Base-by-base conservation (phyloP, 148 eudicot species). In the Euryodendron excelsum region DNA sequence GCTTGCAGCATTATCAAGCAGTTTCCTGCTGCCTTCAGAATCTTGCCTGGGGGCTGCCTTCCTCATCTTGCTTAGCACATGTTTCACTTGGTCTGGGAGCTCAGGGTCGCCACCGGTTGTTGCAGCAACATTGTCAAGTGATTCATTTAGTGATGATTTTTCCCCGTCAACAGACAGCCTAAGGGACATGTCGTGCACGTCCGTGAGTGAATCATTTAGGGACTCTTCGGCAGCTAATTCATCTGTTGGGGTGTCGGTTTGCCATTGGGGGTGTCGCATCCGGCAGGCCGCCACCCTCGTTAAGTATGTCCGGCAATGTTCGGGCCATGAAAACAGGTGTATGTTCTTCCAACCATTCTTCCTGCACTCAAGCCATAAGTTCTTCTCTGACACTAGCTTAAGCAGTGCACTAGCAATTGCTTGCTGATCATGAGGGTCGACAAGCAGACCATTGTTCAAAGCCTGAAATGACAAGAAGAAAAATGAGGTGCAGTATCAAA, bases 281-380 rank as follows among this genome's bases (percentile, higher is more conserved):
- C 93, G 70, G 56, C 96, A 89, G 56, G 96, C 87, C 28, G 96
- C 93, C 23, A 91, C 87, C 72, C 91, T 79, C 0, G 96, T 89
- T 72, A 91, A 81, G 78, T 91, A 91, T 1, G 87, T 89, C 31
- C 91, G 89, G 75, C 96, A 91, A 47, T 91, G 96, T 80, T 91
- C 96, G 0, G 96, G 96, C 96, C 96, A 91, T 52, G 95, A 91
- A 80, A 85, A 91, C 2, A 89, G 85, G 79, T 91, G 93, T 60
- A 91, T 91, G 73, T 91, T 91, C 81, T 87, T 90, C 91, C 89
- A 85, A 3, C 96, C 96, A 45, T 88, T 91, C 65, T 69, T 84
- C 69, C 86, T 80, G 81, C 96, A 91, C 14, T 91, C 96, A 1
- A 76, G 75, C 96, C 96, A 91, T 71, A 89, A 76, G 73, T 81